Evolutionary conservation across 2,329 filamentous ascomycete species (phyloP).

Genomic region (Sclerotinia minor): DNA sequence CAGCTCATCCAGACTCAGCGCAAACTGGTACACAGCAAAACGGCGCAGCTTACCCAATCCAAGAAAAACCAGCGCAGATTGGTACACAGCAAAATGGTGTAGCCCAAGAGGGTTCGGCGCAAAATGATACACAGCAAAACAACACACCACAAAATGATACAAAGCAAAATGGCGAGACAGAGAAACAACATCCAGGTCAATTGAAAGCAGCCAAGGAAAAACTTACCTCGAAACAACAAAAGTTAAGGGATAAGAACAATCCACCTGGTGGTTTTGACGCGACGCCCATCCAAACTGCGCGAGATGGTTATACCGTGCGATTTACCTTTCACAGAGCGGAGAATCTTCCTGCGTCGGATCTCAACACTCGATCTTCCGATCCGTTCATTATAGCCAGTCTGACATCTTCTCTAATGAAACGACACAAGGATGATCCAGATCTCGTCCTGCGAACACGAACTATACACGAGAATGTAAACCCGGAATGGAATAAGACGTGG

Average conservation of each 20-base stretch:
- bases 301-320: conserved; percentile 78
- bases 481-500: conserved; percentile 84
- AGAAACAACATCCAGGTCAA: conserved; percentile 20
- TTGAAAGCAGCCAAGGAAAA: conserved; percentile 37
- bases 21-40: too few species aligned
- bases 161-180: background rate
- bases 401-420: conserved; percentile 61
- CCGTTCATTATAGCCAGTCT: conserved; percentile 81
- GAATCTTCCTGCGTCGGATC: conserved; percentile 81
- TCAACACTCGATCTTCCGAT: conserved; percentile 76
- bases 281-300: conserved; percentile 72
- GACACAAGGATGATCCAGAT: conserved; percentile 84
- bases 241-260: conserved; percentile 39
- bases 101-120: background rate
- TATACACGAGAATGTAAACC: conserved; percentile 68
- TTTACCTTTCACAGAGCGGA: conserved; percentile 80
- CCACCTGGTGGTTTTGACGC: conserved; percentile 70
- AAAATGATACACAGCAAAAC: conserved; percentile 11
- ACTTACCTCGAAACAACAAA: conserved; percentile 38
- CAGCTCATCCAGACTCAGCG: background rate
- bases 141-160: background rate
- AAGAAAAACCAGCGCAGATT: background rate
- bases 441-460: conserved; percentile 76
- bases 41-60: background rate
- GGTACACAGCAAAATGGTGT: background rate